Evolutionary conservation across 768 basidiomycete genomes (phyloP), one percentile per base, ranked within the genome.

Genomic region (Hemileccinum impolitum): DNA sequence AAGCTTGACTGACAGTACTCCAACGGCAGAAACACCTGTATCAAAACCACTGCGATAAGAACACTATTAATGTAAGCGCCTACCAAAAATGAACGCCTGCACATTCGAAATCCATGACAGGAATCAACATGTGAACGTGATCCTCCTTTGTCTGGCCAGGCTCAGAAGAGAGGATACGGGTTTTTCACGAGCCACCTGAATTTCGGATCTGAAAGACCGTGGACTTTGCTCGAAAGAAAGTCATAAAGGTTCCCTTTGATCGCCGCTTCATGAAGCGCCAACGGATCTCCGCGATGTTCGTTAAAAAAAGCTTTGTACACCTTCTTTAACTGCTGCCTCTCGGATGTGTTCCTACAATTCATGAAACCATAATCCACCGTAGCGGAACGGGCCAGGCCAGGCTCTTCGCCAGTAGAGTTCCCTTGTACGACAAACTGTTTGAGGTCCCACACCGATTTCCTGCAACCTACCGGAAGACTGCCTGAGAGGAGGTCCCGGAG

Each of bases 221-320:
- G 50, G 26, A 65, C 60, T 36, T 54, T 49, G 9, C 35, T 51
- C 23, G 45, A 41, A 26, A 69, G 54, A 47, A 67, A 68, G 39
- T 55, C 48, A 38, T 60, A 67, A 7, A 72, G 50, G n/a, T 57
- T 52, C 15, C 75, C 73, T 19, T 56, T 39, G 17, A 71, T 55
- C 28, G 62, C 64, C 0, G 71, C 72, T 25, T 64, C 48, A 45
- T 75, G 72, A 17, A 76, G 63, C 21, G 59, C 55, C n/a, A 72
- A 51, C 7, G 73, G 68, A 43, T 65, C 55, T 18, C 46, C 59
- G 10, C 56, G 28, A 4, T 43, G 43, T 14, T 54, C 53, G 39
- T 46, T 50, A 46, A 75, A 72, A 31, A 70, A 57, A 18, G 44
- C 44, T 30, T 51, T 64, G 62, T 75, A 74, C 7, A 66, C 39